Percentiles rank a stretch among this genome's conserved stretches.
Evolutionary conservation across 306 rosid genomes (phyloP).

Genomic region (Luffa aegyptiaca): DNA sequence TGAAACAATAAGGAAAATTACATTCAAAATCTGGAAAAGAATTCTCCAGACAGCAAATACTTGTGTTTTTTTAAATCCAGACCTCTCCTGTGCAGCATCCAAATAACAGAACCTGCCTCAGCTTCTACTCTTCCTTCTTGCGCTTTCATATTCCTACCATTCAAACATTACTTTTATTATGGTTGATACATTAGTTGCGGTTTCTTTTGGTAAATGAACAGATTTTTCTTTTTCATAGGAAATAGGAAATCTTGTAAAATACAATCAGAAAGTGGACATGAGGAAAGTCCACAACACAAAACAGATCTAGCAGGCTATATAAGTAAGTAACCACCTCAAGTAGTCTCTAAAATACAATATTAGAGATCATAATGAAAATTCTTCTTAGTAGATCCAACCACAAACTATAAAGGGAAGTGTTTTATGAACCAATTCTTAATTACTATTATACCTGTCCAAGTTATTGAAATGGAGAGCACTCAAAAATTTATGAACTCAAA

Average conservation of each 20-base stretch:
- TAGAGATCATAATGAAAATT: background rate
- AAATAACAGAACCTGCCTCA: conserved; percentile 1
- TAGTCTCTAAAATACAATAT: background rate
- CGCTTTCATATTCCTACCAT: background rate
- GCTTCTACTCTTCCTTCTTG: background rate
- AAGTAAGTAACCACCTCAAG: background rate
- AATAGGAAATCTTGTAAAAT: background rate
- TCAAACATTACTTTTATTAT: background rate
- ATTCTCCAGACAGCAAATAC: background rate
- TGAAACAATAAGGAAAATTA: background rate
- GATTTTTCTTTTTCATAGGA: background rate
- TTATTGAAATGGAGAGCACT: background rate
- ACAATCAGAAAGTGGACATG: background rate
- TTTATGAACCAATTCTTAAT: background rate
- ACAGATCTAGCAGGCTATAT: background rate
- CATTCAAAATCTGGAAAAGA: conserved; percentile 2
- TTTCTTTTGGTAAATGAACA: background rate
- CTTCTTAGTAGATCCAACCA: background rate
- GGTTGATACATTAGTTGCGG: background rate
- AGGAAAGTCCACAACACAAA: background rate
- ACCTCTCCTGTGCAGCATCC: background rate
- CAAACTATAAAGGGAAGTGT: background rate
- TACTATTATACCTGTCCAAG: background rate
- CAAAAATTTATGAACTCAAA: background rate
- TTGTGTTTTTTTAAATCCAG: background rate